phyloP scores from a whole-genome alignment of 1,284 basidiomycete species.

The Cryptococcus wingfieldii region DNA sequence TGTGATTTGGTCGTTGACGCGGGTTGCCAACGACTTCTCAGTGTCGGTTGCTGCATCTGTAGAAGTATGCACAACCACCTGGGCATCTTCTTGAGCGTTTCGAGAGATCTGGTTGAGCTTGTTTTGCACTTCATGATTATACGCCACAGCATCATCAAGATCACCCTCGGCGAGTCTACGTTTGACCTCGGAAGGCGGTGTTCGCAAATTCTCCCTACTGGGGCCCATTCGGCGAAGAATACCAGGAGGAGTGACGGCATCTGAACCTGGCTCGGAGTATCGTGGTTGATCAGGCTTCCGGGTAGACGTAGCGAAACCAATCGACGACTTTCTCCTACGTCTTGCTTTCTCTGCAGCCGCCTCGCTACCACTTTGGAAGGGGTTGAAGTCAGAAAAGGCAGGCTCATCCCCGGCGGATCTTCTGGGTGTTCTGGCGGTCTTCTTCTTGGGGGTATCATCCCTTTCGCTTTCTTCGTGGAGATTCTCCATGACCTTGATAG shows the following conservation, averaged over 20 bases:
- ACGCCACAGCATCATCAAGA: conserved; percentile 23
- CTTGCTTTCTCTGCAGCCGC: conserved; percentile 44
- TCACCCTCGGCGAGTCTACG: conserved; percentile 15
- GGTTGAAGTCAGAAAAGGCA: conserved; percentile 54
- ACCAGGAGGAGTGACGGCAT: conserved; percentile 17
- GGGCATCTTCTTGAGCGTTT: conserved; percentile 4
- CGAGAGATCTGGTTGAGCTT: conserved; percentile 28
- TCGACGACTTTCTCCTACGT: conserved; percentile 41
- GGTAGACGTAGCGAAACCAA: conserved; percentile 13
- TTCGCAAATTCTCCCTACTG: conserved; percentile 31
- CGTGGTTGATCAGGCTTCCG: conserved; percentile 21
- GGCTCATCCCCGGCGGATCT: conserved; percentile 32
- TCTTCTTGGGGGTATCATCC: conserved; percentile 50
- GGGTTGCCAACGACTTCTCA: conserved; percentile 13
- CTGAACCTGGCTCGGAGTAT: conserved; percentile 21
- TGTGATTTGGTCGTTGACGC: conserved; percentile 8
- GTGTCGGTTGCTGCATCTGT: neutral
- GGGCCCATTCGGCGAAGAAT: conserved; percentile 35
- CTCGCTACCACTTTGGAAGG: conserved; percentile 54
- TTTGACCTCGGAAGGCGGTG: conserved; percentile 30
- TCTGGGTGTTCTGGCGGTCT: conserved; percentile 18
- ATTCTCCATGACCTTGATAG: conserved; percentile 16
- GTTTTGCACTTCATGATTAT: conserved; percentile 31
- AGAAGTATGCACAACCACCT: neutral
- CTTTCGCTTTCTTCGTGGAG: conserved; percentile 65